These are phyloP conservation scores for Pythium phragmitis DNA, from an alignment of 352 stramenopile genomes.

Conservation along the genomic window DNA sequence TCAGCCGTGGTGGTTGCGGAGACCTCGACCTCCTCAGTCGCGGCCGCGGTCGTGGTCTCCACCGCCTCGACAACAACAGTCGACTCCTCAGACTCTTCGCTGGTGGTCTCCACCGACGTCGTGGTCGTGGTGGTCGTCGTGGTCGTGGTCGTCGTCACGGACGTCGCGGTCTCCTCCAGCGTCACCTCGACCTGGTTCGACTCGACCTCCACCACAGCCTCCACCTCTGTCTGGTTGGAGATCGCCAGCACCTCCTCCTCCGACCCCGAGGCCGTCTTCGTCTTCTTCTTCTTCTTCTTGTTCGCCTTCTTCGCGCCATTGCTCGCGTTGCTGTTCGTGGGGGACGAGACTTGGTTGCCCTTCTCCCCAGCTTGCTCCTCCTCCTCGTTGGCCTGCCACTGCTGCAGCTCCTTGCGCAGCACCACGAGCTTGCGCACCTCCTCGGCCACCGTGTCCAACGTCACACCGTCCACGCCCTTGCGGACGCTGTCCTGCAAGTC, in stretches of 20 bases:
- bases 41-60: neutral
- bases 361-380: slow-evolving; percentile 16
- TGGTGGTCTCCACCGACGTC: slow-evolving; percentile 16
- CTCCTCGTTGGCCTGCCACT: slow-evolving; percentile 35
- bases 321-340: slow-evolving; percentile 24
- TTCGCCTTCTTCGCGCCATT: slow-evolving; percentile 34
- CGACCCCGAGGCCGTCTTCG: neutral
- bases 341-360: slow-evolving; percentile 27
- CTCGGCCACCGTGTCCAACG: slow-evolving; percentile 46
- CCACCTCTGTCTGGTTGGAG: slow-evolving; percentile 12
- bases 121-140: slow-evolving; percentile 30
- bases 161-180: neutral
- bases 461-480: slow-evolving; percentile 41
- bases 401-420: slow-evolving; percentile 70
- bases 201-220: neutral
- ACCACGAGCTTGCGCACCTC: slow-evolving; percentile 60
- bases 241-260: neutral
- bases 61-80: slow-evolving; percentile 17
- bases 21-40: neutral
- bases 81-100: slow-evolving; percentile 21
- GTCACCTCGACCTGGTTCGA: slow-evolving; percentile 20
- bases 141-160: slow-evolving; percentile 1
- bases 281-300: slow-evolving; percentile 35
- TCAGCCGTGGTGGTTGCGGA: neutral
- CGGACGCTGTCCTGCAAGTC: slow-evolving; percentile 49